Conservation (phyloP, 2,329 filamentous ascomycete species). For the Alternaria tenuissima region DNA sequence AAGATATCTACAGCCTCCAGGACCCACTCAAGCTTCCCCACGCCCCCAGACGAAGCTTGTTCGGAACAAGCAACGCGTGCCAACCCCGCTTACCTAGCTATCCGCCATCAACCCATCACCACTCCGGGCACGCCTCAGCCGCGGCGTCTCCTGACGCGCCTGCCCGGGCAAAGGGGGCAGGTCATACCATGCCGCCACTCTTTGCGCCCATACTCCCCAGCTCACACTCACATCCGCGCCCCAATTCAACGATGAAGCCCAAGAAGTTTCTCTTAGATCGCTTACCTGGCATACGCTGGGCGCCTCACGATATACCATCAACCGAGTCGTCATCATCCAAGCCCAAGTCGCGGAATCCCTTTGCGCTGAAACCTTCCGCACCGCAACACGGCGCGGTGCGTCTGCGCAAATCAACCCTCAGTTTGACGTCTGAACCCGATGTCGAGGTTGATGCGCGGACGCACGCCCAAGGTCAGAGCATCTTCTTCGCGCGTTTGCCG, state of each 20-base stretch:
- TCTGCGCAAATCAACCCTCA: conserved; percentile 34
- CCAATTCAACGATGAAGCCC: conserved; percentile 16
- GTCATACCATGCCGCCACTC: conserved; percentile 7
- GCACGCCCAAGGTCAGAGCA: conserved; percentile 37
- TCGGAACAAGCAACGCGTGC: conserved; percentile 26
- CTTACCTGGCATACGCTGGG: conserved; percentile 38
- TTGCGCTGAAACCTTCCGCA: conserved; percentile 14
- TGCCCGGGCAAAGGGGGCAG: not conserved
- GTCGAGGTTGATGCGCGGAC: conserved; percentile 38
- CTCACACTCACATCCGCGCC: not conserved
- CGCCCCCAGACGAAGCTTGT: conserved; percentile 22
- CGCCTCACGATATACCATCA: conserved; percentile 36
- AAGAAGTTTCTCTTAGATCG: conserved; percentile 12
- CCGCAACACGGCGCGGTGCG: conserved; percentile 6
- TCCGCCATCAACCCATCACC: conserved; percentile 7
- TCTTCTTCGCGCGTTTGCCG: conserved; percentile 44
- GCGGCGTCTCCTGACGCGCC: not conserved
- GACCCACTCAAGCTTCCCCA: conserved; percentile 6
- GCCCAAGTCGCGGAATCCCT: conserved; percentile 26
- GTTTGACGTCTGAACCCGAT: conserved; percentile 28
- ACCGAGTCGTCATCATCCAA: conserved; percentile 14
- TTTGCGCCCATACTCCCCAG: not conserved
- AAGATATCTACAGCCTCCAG: not conserved
- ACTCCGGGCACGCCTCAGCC: not conserved
- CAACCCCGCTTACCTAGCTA: conserved; percentile 1